A percentile compares a stretch with the other conserved stretches of the same genome.
These are phyloP conservation scores for Protomyces inouyei DNA, from an alignment of 1,139 yeast genomes.

Conservation along the genomic window DNA sequence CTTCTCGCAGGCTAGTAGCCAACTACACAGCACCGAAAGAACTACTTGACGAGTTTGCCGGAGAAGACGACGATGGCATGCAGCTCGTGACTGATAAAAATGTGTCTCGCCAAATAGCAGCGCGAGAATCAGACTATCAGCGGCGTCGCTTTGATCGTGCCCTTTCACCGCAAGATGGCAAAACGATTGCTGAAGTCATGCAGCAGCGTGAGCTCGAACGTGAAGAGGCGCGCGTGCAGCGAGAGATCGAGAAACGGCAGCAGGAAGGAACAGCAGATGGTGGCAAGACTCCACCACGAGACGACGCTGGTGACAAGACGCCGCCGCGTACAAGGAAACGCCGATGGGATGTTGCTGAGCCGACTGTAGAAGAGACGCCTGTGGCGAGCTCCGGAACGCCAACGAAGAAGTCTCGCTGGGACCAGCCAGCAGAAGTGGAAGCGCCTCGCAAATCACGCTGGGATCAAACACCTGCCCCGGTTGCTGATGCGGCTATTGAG, in stretches of 20 bases:
- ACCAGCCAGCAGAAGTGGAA: slow-evolving; percentile 33
- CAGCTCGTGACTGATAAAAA: slow-evolving; percentile 25
- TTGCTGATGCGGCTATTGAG: slow-evolving; percentile 28
- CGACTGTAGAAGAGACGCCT: background rate
- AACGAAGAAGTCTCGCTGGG: slow-evolving; percentile 35
- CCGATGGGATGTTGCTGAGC: slow-evolving; percentile 26
- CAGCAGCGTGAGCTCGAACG: slow-evolving; percentile 38
- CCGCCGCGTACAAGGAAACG: slow-evolving; percentile 33
- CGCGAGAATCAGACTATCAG: slow-evolving; percentile 42
- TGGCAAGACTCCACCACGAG: slow-evolving; percentile 36
- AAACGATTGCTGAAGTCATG: slow-evolving; percentile 36
- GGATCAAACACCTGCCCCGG: slow-evolving; percentile 37
- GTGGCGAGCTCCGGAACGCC: slow-evolving; percentile 30
- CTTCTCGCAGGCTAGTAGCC: slow-evolving; percentile 34
- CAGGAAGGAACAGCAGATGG: slow-evolving; percentile 10
- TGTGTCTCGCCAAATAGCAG: slow-evolving; percentile 40
- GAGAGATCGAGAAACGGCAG: slow-evolving; percentile 35
- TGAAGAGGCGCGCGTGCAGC: slow-evolving; percentile 38
- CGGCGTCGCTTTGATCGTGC: slow-evolving; percentile 42
- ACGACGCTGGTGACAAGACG: slow-evolving; percentile 30
- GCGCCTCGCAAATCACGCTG: slow-evolving; percentile 34
- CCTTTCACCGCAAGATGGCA: slow-evolving; percentile 36
- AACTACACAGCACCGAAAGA: slow-evolving; percentile 39
- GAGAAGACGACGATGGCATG: slow-evolving; percentile 37
- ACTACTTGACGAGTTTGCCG: slow-evolving; percentile 37